phyloP scores from a whole-genome alignment of 768 basidiomycete species.

The Lepiota subincarnata region DNA sequence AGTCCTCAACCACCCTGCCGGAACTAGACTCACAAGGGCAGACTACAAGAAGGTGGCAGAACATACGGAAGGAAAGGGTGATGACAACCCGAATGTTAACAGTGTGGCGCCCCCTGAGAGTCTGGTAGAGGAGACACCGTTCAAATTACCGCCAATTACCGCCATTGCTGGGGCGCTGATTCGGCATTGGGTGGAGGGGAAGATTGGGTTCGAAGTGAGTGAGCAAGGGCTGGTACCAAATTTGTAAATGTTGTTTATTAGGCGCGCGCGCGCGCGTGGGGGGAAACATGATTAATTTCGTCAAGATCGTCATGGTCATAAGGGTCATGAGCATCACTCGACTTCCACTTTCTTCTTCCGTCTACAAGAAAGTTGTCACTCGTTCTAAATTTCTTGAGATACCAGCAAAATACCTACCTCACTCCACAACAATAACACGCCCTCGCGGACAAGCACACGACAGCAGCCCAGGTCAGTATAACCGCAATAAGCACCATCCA shows the following conservation, averaged over 20 bases:
- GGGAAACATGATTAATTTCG: not conserved
- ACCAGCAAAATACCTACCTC: slow-evolving; percentile 16
- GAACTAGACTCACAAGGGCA: slow-evolving; percentile 41
- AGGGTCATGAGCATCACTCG: not conserved
- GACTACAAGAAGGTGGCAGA: slow-evolving; percentile 52
- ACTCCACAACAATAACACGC: slow-evolving; percentile 70
- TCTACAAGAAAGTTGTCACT: not conserved
- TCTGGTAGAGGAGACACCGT: slow-evolving; percentile 41
- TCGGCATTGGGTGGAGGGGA: slow-evolving; percentile 71
- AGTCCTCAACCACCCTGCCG: slow-evolving; percentile 54
- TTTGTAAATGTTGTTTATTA: slow-evolving; percentile 3
- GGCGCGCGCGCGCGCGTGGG: not conserved
- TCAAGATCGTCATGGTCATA: not conserved
- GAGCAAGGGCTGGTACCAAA: not conserved
- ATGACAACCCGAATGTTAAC: slow-evolving; percentile 17
- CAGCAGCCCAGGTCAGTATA: slow-evolving; percentile 53
- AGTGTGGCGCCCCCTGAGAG: slow-evolving; percentile 21
- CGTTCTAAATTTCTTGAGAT: not conserved
- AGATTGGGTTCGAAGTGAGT: slow-evolving; percentile 31
- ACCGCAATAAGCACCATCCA: slow-evolving; percentile 68
- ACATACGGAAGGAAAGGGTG: slow-evolving; percentile 30
- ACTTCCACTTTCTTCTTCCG: slow-evolving; percentile 1
- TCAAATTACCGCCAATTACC: slow-evolving; percentile 70
- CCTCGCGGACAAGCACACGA: slow-evolving; percentile 57
- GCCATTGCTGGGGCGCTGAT: slow-evolving; percentile 88